These are phyloP conservation scores for Mycotypha africana DNA, from an alignment of 371 early-diverging fungal species.

Conservation along the genomic window DNA sequence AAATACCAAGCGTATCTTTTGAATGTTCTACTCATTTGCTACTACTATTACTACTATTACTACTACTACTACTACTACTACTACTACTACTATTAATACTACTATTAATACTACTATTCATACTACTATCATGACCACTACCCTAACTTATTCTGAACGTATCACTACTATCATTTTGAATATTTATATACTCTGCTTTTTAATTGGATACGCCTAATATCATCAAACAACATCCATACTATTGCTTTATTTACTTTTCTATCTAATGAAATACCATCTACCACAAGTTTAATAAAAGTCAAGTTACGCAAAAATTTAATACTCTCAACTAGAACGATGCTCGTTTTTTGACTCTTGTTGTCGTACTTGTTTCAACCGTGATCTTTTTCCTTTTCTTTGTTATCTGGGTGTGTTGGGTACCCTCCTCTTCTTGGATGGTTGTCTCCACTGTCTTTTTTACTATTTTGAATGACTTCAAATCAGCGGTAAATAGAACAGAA, in stretches of 20 bases:
- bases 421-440: not conserved
- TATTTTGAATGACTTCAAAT: constrained; percentile 32
- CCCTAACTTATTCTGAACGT: not conserved
- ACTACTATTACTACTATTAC: too few relatives aligned
- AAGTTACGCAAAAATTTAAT: too few relatives aligned
- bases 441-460: not conserved
- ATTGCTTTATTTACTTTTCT: too few relatives aligned
- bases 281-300: too few relatives aligned
- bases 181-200: too few relatives aligned
- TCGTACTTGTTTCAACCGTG: not conserved
- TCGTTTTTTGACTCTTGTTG: not conserved
- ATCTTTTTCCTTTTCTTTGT: not conserved
- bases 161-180: too few relatives aligned
- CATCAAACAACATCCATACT: not conserved
- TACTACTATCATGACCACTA: constrained; percentile 1
- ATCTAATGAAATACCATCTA: too few relatives aligned
- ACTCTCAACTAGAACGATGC: not conserved
- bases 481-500: constrained; percentile 66
- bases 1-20: too few relatives aligned
- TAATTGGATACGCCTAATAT: too few relatives aligned
- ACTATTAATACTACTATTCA: constrained; percentile 5
- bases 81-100: too few relatives aligned
- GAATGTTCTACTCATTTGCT: too few relatives aligned
- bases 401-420: not conserved
- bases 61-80: too few relatives aligned